phyloP scores from a whole-genome alignment of 345 rosid species.

The Luvunga scandens region DNA sequence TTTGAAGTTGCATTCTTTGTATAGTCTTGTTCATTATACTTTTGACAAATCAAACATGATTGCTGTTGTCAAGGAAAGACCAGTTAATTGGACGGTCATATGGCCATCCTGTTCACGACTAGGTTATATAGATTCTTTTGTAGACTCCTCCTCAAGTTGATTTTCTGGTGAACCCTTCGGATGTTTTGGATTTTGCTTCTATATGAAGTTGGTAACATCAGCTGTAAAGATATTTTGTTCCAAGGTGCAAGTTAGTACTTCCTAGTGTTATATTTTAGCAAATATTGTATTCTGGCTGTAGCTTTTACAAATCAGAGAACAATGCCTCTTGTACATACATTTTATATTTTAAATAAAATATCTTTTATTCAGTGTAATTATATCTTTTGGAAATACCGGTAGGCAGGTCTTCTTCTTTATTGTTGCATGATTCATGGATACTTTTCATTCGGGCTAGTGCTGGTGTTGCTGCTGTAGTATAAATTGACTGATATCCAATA shows the following conservation, averaged over 20 bases:
- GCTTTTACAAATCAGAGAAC: slow-evolving; percentile 56
- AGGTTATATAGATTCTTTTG: slow-evolving; percentile 78
- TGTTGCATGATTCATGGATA: neutral
- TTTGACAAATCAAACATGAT: slow-evolving; percentile 52
- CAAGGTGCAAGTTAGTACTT: slow-evolving; percentile 46
- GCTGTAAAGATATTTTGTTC: slow-evolving; percentile 60
- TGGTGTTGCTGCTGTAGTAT: slow-evolving; percentile 1
- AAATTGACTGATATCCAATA: slow-evolving; percentile 13
- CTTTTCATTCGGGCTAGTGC: slow-evolving; percentile 7
- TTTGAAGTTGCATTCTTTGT: slow-evolving; percentile 67
- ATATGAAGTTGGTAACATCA: slow-evolving; percentile 52
- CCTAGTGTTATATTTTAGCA: slow-evolving; percentile 48
- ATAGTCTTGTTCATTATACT: slow-evolving; percentile 83
- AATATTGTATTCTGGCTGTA: slow-evolving; percentile 50
- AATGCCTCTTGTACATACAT: slow-evolving; percentile 80
- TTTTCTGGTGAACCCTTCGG: slow-evolving; percentile 50
- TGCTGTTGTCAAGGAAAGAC: slow-evolving; percentile 54
- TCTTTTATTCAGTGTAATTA: slow-evolving; percentile 30
- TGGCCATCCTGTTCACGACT: slow-evolving; percentile 45
- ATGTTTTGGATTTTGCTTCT: slow-evolving; percentile 43
- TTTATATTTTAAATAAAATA: slow-evolving; percentile 61
- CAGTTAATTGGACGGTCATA: slow-evolving; percentile 45
- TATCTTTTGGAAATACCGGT: slow-evolving; percentile 1
- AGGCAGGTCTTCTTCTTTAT: neutral
- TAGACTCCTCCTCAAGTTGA: slow-evolving; percentile 44